phyloP scores from a whole-genome alignment of 768 basidiomycete genomes.

The Lactarius trivialis region DNA sequence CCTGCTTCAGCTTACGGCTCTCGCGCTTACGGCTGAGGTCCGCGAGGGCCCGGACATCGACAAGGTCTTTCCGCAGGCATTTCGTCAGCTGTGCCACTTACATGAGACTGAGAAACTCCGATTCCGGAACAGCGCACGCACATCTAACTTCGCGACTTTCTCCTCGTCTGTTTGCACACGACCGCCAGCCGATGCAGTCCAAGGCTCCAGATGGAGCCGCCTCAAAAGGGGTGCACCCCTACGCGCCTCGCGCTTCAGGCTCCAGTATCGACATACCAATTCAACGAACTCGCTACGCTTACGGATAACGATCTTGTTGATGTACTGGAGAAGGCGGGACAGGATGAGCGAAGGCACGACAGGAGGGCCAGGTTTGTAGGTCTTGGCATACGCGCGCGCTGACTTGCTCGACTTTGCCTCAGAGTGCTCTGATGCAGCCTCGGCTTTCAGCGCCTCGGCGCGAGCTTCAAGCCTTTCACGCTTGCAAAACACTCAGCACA shows the following conservation, averaged over 20 bases:
- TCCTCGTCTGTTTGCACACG: constrained; percentile 75
- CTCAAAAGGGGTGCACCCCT: constrained; percentile 92
- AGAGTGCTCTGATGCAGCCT: constrained; percentile 39
- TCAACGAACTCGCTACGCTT: constrained; percentile 75
- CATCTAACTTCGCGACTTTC: constrained; percentile 74
- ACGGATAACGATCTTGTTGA: constrained; percentile 57
- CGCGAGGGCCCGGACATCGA: constrained; percentile 58
- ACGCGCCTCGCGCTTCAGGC: constrained; percentile 89
- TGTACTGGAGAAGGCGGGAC: constrained; percentile 71
- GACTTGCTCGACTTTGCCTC: constrained; percentile 57
- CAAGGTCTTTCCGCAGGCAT: constrained; percentile 69
- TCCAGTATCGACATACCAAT: constrained; percentile 89
- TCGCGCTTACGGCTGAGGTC: constrained; percentile 73
- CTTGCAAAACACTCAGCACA: constrained; percentile 31
- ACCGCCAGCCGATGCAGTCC: constrained; percentile 73
- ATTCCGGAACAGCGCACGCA: constrained; percentile 31
- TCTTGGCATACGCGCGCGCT: constrained; percentile 86
- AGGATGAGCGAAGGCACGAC: constrained; percentile 83
- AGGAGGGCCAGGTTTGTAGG: constrained; percentile 88
- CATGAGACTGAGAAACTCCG: not conserved
- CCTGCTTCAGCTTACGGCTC: constrained; percentile 65
- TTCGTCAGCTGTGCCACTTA: constrained; percentile 43
- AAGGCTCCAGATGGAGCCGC: constrained; percentile 90
- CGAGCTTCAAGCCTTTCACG: constrained; percentile 64
- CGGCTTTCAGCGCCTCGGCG: constrained; percentile 45